phyloP scores from a whole-genome alignment of 2,329 filamentous ascomycete genomes.

The Exophiala calicioides region DNA sequence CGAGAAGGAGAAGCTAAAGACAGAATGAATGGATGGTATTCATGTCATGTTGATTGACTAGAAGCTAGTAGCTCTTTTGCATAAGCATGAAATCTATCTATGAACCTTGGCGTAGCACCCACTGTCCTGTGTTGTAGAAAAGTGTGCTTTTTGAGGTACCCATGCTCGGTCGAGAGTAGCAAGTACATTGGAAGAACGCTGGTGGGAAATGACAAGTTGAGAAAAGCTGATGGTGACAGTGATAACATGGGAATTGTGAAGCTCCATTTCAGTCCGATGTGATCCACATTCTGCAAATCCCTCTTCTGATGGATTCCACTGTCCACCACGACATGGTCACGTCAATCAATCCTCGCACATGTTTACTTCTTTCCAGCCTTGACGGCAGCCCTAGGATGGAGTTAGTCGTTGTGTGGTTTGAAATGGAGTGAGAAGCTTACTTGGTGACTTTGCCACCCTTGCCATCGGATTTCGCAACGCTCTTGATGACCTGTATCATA shows the following conservation, averaged over 20 bases:
- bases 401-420: neutral
- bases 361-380: slow-evolving; percentile 32
- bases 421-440: slow-evolving; percentile 49
- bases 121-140: slow-evolving; percentile 3
- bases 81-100: slow-evolving; percentile 21
- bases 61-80: slow-evolving; percentile 13
- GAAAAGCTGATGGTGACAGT: too few relatives aligned
- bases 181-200: too few relatives aligned
- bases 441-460: slow-evolving; percentile 60
- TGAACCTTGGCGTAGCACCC: slow-evolving; percentile 10
- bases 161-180: too few relatives aligned
- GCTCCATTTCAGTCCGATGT: too few relatives aligned
- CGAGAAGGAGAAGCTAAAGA: too few relatives aligned
- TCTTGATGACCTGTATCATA: slow-evolving; percentile 70
- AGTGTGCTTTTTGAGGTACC: slow-evolving; percentile 11
- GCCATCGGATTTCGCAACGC: slow-evolving; percentile 2
- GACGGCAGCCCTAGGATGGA: slow-evolving; percentile 17
- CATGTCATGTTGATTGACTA: slow-evolving; percentile 14
- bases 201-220: too few relatives aligned
- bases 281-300: too few relatives aligned
- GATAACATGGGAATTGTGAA: too few relatives aligned
- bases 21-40: too few relatives aligned
- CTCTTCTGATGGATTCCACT: slow-evolving; percentile 17
- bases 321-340: slow-evolving; percentile 14
- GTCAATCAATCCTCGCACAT: slow-evolving; percentile 13